A percentile compares a stretch with the other conserved stretches of the same genome.
Conservation (phyloP, 805 yeast genomes). For the Starmerella vaccinii region DNA sequence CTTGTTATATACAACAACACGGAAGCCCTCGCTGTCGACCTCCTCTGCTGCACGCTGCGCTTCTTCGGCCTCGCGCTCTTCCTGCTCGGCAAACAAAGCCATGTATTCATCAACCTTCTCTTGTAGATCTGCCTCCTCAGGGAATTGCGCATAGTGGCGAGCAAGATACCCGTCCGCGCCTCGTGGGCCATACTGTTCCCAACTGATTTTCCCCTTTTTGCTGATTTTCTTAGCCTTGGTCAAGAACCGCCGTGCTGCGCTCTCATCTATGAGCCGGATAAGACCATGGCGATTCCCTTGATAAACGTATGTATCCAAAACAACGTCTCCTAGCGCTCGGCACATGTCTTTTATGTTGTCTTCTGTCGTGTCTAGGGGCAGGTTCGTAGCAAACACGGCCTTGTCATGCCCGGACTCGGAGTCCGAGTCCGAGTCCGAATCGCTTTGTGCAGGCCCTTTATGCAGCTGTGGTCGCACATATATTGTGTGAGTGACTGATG, state of each 20-base stretch:
- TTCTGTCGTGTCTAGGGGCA: slow-evolving; percentile 54
- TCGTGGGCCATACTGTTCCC: slow-evolving; percentile 35
- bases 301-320: slow-evolving; percentile 30
- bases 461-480: slow-evolving; percentile 23
- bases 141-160: slow-evolving; percentile 28
- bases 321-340: slow-evolving; percentile 39
- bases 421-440: slow-evolving; percentile 2
- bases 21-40: slow-evolving; percentile 92
- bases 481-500: slow-evolving; percentile 21
- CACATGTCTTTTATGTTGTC: slow-evolving; percentile 48
- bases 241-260: slow-evolving; percentile 55
- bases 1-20: slow-evolving; percentile 77
- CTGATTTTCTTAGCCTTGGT: slow-evolving; percentile 47
- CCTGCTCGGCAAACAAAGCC: slow-evolving; percentile 58
- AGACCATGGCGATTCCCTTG: slow-evolving; percentile 43
- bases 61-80: slow-evolving; percentile 35
- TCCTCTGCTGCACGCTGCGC: slow-evolving; percentile 33
- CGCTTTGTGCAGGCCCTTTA: not conserved
- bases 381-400: slow-evolving; percentile 61
- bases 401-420: slow-evolving; percentile 19
- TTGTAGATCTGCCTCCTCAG: slow-evolving; percentile 44
- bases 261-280: slow-evolving; percentile 61
- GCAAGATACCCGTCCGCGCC: slow-evolving; percentile 36
- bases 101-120: slow-evolving; percentile 51
- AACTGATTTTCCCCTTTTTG: slow-evolving; percentile 21